Conservation (phyloP, 2,329 filamentous ascomycete genomes). For the Blumeria hordei region DNA sequence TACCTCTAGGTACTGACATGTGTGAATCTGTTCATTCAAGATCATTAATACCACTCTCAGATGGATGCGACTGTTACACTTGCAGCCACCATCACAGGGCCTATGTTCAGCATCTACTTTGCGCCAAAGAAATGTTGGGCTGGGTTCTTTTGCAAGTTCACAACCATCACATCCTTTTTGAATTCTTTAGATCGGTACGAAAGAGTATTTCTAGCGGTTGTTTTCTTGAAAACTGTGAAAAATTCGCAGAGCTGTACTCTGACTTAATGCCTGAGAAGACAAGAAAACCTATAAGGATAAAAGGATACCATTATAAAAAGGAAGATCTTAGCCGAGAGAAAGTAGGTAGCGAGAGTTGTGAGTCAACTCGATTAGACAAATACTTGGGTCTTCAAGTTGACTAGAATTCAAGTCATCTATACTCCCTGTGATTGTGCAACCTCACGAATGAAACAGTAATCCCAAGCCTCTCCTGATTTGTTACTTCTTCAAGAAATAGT, state of each 20-base stretch:
- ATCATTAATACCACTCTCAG: constrained; percentile 34
- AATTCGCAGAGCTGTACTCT: constrained; percentile 35
- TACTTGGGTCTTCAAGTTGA: too few relatives aligned
- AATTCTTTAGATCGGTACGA: constrained; percentile 53
- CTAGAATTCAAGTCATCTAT: too few relatives aligned
- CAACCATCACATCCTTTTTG: constrained; percentile 49
- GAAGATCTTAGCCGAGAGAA: constrained; percentile 7
- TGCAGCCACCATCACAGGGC: constrained; percentile 69
- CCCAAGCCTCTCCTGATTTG: too few relatives aligned
- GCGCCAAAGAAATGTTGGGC: constrained; percentile 85
- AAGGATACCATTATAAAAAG: constrained; percentile 64
- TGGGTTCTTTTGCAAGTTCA: constrained; percentile 87
- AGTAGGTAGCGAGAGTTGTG: too few relatives aligned
- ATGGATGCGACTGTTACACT: constrained; percentile 54
- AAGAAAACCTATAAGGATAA: constrained; percentile 52
- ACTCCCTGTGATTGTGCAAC: too few relatives aligned
- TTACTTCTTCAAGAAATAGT: too few relatives aligned
- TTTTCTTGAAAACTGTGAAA: constrained; percentile 29
- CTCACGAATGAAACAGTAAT: too few relatives aligned
- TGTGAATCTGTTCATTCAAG: constrained; percentile 39
- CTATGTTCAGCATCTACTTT: constrained; percentile 67
- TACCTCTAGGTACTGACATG: constrained; percentile 52
- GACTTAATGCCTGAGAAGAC: constrained; percentile 45
- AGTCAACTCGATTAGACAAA: too few relatives aligned
- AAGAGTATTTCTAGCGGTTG: constrained; percentile 28